Evolutionary conservation across 179 eudicot genomes (phyloP).

Genomic region (Beta corolliflora): DNA sequence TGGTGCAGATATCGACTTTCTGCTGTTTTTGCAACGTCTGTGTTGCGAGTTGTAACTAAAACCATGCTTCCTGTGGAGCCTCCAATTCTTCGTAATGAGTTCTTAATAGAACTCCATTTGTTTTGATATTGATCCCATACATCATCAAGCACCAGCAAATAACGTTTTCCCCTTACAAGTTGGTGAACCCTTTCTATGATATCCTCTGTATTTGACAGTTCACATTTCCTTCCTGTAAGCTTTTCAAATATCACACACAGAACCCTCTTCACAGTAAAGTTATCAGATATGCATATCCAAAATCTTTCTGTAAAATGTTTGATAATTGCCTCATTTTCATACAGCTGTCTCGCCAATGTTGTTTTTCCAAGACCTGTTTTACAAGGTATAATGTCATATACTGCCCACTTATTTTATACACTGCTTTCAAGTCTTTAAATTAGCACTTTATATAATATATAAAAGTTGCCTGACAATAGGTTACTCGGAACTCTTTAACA

Average conservation of each 20-base stretch:
- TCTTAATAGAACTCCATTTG: conserved; percentile 25
- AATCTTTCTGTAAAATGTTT: conserved; percentile 15
- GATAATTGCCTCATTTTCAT: conserved; percentile 8
- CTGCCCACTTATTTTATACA: neutral
- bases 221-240: conserved; percentile 20
- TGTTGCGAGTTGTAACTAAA: conserved; percentile 35
- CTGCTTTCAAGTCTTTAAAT: neutral
- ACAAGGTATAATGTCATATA: neutral
- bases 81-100: conserved; percentile 26
- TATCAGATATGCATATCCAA: conserved; percentile 35
- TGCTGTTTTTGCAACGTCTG: conserved; percentile 11
- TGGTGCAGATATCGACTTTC: conserved; percentile 13
- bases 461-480: neutral
- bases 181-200: conserved; percentile 19
- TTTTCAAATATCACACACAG: conserved; percentile 30
- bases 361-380: conserved; percentile 38
- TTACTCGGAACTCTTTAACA: neutral
- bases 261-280: conserved; percentile 25
- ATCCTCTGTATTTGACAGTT: conserved; percentile 22
- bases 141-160: conserved; percentile 41
- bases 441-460: neutral
- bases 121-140: conserved; percentile 29
- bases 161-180: conserved; percentile 19
- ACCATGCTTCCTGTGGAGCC: conserved; percentile 26
- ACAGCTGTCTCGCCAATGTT: conserved; percentile 30